phyloP scores from a whole-genome alignment of 805 yeast species.

The Candida chauliodis region DNA sequence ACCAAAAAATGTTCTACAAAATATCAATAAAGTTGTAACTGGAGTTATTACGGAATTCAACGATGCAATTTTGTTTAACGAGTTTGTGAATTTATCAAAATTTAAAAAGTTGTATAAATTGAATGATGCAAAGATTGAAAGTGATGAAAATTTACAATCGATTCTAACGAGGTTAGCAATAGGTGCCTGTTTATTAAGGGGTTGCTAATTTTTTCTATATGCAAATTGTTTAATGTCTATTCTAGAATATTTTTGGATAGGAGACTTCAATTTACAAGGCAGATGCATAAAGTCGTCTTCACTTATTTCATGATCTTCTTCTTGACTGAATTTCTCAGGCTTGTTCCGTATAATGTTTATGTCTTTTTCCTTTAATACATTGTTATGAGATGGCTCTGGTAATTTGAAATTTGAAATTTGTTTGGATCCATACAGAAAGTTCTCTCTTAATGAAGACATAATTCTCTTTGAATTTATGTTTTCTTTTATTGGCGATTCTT shows the following conservation, averaged over 20 bases:
- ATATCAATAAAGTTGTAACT: slow-evolving; percentile 17
- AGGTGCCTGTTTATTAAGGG: slow-evolving; percentile 48
- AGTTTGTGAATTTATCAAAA: slow-evolving; percentile 22
- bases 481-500: slow-evolving; percentile 35
- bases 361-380: slow-evolving; percentile 1
- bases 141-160: slow-evolving; percentile 15
- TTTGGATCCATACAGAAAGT: neutral
- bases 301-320: neutral
- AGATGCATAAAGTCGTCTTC: neutral
- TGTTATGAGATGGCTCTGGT: too few species aligned
- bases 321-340: slow-evolving; percentile 5
- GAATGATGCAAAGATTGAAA: slow-evolving; percentile 24
- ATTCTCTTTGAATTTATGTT: neutral
- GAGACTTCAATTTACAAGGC: neutral
- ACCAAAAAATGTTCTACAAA: slow-evolving; percentile 8
- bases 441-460: slow-evolving; percentile 1
- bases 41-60: slow-evolving; percentile 15
- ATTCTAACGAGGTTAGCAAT: slow-evolving; percentile 41
- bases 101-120: slow-evolving; percentile 36
- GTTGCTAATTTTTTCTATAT: slow-evolving; percentile 20
- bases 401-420: neutral
- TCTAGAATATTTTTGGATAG: slow-evolving; percentile 1
- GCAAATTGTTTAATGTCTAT: slow-evolving; percentile 11
- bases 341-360: neutral
- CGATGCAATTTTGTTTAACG: slow-evolving; percentile 20